Percentiles rank a stretch among this genome's conserved stretches.
These are phyloP conservation scores for Castanea crenata DNA, from an alignment of 306 rosid species.

Conservation along the genomic window DNA sequence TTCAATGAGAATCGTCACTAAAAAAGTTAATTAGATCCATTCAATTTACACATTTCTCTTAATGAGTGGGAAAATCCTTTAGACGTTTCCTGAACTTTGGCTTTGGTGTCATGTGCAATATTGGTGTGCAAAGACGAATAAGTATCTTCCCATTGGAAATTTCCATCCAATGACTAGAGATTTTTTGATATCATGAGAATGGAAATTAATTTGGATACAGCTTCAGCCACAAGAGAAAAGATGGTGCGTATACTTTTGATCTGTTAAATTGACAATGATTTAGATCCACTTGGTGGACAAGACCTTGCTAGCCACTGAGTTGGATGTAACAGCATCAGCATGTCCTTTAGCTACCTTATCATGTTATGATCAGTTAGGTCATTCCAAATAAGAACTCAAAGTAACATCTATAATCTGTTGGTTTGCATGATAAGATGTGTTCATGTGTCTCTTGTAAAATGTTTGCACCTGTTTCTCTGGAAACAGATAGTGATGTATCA, in stretches of 20 bases:
- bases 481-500: too few species aligned
- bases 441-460: too few species aligned
- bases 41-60: background rate
- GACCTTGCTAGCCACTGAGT: background rate
- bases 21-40: background rate
- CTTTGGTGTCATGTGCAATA: background rate
- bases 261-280: background rate
- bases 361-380: constrained; percentile 32
- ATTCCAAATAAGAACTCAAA: constrained; percentile 20
- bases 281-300: background rate
- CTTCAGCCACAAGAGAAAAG: background rate
- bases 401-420: background rate
- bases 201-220: background rate
- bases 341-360: constrained; percentile 21
- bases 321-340: background rate
- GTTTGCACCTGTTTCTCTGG: too few species aligned
- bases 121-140: background rate
- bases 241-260: background rate
- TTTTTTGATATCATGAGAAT: background rate
- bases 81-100: background rate
- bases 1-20: background rate
- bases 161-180: background rate
- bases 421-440: background rate
- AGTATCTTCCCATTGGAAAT: background rate
- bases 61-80: too few species aligned